A percentile compares a stretch with the other conserved stretches of the same genome.
Evolutionary conservation across 176 grass and related monocot species (phyloP).

Genomic region (Phyllostachys edulis): DNA sequence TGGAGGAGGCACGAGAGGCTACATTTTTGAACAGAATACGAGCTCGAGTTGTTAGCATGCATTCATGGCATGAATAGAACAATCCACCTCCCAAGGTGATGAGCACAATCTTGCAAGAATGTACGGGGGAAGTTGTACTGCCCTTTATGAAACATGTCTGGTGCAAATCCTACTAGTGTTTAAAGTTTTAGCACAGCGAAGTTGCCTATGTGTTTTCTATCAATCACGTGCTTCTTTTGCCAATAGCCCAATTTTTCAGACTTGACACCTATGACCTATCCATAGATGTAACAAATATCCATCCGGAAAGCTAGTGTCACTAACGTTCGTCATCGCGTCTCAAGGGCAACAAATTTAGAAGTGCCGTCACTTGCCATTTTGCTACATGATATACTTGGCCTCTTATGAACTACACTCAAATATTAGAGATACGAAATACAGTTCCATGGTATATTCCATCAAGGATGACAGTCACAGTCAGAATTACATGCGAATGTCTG

Average conservation of each 20-base stretch:
- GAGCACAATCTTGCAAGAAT: background rate
- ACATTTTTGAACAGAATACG: background rate
- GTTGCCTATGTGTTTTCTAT: background rate
- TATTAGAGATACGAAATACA: background rate
- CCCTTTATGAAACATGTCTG: background rate
- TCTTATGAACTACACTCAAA: background rate
- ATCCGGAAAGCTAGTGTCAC: background rate
- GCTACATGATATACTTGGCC: background rate
- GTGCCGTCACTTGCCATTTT: background rate
- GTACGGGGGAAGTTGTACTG: background rate
- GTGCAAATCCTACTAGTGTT: background rate
- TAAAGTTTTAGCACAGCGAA: background rate
- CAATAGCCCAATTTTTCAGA: background rate
- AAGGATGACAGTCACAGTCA: background rate
- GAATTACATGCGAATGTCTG: background rate
- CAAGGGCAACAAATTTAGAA: background rate
- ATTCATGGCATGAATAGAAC: slow-evolving; percentile 43
- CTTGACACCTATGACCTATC: background rate
- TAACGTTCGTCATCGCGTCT: background rate
- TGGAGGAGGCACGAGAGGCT: no score
- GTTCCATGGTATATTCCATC: background rate
- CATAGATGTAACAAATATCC: background rate
- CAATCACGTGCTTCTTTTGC: background rate
- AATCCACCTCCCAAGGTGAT: slow-evolving; percentile 19
- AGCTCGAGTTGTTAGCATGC: slow-evolving; percentile 15